Evolutionary conservation across 2,329 filamentous ascomycete species (phyloP).

Genomic region (Tympanopsis confertula): DNA sequence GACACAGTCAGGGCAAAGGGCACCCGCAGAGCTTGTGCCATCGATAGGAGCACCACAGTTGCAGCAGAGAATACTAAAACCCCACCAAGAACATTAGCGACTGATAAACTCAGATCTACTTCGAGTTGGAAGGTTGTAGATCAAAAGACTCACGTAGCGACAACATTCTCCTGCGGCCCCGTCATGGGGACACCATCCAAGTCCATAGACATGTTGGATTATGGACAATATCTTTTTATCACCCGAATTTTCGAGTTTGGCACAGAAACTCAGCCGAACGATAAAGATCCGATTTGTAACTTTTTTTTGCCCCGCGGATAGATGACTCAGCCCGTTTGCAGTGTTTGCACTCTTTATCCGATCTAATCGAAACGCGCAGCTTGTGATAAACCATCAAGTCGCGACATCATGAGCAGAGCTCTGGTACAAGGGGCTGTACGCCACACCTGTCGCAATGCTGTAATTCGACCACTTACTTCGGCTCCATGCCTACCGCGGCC

Average conservation of each 20-base stretch:
- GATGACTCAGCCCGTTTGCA: too few relatives aligned
- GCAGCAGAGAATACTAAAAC: slow-evolving; percentile 76
- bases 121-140: slow-evolving; percentile 1
- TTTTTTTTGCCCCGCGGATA: not conserved
- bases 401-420: too few relatives aligned
- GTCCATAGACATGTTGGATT: slow-evolving; percentile 44
- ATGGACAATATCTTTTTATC: not conserved
- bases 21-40: slow-evolving; percentile 73
- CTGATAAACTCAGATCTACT: not conserved
- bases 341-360: too few relatives aligned
- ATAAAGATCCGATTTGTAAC: not conserved
- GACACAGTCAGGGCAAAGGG: slow-evolving; percentile 90
- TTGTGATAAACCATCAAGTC: too few relatives aligned
- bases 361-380: too few relatives aligned
- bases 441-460: too few relatives aligned
- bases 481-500: too few relatives aligned
- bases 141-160: not conserved
- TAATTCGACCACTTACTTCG: too few relatives aligned
- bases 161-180: not conserved
- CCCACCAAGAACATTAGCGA: slow-evolving; percentile 3
- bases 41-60: slow-evolving; percentile 95
- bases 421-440: too few relatives aligned
- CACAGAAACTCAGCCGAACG: not conserved
- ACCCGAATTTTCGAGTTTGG: not conserved
- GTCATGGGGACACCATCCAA: slow-evolving; percentile 36